A percentile compares a stretch with the other conserved stretches of the same genome.
Conservation (phyloP, 139 green algal species). For the Chlamydomonas asymmetrica region DNA sequence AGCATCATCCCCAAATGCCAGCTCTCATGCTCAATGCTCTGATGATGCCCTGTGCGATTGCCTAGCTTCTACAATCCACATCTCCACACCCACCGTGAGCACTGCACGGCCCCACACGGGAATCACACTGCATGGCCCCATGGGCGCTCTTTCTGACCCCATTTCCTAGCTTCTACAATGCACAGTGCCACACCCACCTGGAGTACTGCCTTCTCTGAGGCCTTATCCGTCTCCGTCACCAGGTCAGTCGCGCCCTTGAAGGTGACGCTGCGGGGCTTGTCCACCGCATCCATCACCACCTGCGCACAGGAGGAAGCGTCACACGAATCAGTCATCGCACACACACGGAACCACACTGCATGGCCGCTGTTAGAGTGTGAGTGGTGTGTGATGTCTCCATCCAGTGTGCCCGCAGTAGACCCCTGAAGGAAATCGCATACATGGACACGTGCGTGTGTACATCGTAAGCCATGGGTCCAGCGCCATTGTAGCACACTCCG, state of each 20-base stretch:
- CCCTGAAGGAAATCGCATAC: background rate
- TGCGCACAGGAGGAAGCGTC: conserved; percentile 13
- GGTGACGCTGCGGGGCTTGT: conserved; percentile 70
- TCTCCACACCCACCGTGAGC: background rate
- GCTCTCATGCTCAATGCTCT: too few relatives aligned
- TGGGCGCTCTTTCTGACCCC: too few relatives aligned
- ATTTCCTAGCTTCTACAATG: too few relatives aligned
- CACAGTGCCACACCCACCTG: conserved; percentile 17
- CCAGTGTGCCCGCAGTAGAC: background rate
- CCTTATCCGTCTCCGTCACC: conserved; percentile 77
- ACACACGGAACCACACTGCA: too few relatives aligned
- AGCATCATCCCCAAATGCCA: too few relatives aligned
- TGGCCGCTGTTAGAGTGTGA: background rate
- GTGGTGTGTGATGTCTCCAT: background rate
- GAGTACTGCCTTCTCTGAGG: conserved; percentile 66
- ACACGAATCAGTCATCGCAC: too few relatives aligned
- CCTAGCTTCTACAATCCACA: too few relatives aligned
- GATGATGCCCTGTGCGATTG: background rate
- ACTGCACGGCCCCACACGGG: too few relatives aligned
- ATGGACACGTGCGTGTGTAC: background rate
- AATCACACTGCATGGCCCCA: too few relatives aligned
- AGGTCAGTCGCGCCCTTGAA: conserved; percentile 78
- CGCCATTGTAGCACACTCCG: too few relatives aligned
- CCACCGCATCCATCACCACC: conserved; percentile 64
- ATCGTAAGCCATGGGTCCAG: background rate